Evolutionary conservation across 768 basidiomycete genomes (phyloP), one percentile per base, ranked within the genome.

Genomic region (Cyathus striatus): DNA sequence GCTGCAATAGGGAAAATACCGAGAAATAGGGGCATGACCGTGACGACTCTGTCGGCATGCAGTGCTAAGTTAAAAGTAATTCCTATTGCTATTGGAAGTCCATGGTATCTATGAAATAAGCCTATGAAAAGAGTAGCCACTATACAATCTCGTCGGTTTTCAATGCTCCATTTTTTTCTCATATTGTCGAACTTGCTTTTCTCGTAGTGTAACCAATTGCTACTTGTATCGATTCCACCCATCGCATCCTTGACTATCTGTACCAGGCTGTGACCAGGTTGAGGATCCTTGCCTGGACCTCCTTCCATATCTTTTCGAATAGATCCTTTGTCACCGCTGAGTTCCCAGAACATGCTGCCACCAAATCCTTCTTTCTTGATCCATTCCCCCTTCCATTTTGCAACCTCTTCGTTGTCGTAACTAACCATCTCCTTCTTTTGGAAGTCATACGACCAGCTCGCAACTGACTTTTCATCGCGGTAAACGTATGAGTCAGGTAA

Each of bases 321-420:
- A 4, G 65, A 65, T 1, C 79, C 79, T 59, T 91, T 90, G 65
- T 97, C 95, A 2, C 90, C 91, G 51, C 84, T 86, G 32, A 95
- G 69, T 60, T 94, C 90, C 90, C 90, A 92, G 52, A 85, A 85
- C 96, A 99, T 99, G 43, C 86, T 87, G 0, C 96, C 96, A 5
- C 88, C 90, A 3, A 98, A 66, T 0, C 79, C 77, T 56, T 85
- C 77, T 25, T 76, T 72, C 53, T 68, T 69, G 56, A 98, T 92
- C 68, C 85, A 97, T 45, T 75, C 72, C 12, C 87, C 90, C 61
- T 94, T 93, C 75, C 75, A 74, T 40, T 61, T 59, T 2, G 75
- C 90, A 2, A 88, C 73, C 17, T 76, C 65, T 43, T 83, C 86
- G 33, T 68, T 76, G 56, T 95, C 91, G 56, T 79, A 95, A 56